These are phyloP conservation scores for Pythium phragmiticola DNA, from an alignment of 352 stramenopile genomes.

Conservation along the genomic window DNA sequence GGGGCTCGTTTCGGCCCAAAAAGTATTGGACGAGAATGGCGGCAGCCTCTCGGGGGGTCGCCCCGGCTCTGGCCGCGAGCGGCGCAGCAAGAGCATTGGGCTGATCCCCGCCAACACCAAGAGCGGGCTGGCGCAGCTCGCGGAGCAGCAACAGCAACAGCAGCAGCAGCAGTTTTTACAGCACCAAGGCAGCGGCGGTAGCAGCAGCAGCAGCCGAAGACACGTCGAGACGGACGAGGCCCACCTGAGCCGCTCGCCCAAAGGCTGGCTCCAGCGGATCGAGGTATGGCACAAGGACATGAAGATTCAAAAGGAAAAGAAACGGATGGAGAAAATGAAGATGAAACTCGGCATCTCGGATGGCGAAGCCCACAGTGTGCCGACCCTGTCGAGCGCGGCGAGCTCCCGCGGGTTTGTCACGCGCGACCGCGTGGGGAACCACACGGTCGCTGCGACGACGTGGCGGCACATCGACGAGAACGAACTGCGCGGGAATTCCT, in stretches of 20 bases:
- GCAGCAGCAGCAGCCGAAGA: slow-evolving; percentile 2
- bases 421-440: slow-evolving; percentile 24
- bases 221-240: slow-evolving; percentile 29
- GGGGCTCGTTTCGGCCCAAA: slow-evolving; percentile 10
- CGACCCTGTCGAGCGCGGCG: slow-evolving; percentile 4
- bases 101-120: slow-evolving; percentile 43
- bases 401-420: slow-evolving; percentile 17
- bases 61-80: slow-evolving; percentile 18
- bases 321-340: slow-evolving; percentile 67
- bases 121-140: slow-evolving; percentile 23
- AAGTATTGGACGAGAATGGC: slow-evolving; percentile 21
- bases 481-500: slow-evolving; percentile 32
- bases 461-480: slow-evolving; percentile 27
- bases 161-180: not conserved
- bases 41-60: slow-evolving; percentile 4
- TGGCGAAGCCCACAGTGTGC: slow-evolving; percentile 20
- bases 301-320: slow-evolving; percentile 77
- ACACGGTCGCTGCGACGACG: slow-evolving; percentile 24
- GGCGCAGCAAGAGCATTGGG: slow-evolving; percentile 73
- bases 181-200: too few species aligned
- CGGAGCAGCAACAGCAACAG: slow-evolving; percentile 3
- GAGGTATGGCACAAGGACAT: slow-evolving; percentile 82
- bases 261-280: slow-evolving; percentile 76
- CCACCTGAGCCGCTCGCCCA: slow-evolving; percentile 52
- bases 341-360: slow-evolving; percentile 40